These are phyloP conservation scores for Umbelopsis sp. DNA, from an alignment of 192 early-diverging fungal genomes.

Conservation along the genomic window DNA sequence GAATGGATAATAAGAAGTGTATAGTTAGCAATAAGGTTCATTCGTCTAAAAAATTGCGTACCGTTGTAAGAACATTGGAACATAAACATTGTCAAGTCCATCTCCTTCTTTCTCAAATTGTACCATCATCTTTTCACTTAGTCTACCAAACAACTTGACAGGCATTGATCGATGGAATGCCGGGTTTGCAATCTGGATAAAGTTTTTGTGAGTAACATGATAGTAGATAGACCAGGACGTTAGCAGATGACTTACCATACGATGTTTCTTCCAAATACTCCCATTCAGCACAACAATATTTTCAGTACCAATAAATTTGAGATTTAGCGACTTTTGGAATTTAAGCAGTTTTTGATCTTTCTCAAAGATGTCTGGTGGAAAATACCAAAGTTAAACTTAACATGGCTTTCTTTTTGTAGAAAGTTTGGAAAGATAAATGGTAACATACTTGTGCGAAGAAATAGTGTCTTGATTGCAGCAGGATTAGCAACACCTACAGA, in stretches of 20 bases:
- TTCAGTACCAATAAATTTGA: background rate
- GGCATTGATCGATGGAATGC: constrained; percentile 36
- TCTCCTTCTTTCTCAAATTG: background rate
- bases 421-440: background rate
- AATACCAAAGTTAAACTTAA: no score
- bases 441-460: background rate
- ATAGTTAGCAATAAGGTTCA: background rate
- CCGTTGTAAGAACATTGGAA: background rate
- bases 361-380: background rate
- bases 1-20: no score
- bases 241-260: constrained; percentile 33
- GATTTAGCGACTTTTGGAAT: background rate
- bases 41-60: background rate
- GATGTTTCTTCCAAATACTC: constrained; percentile 27
- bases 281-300: constrained; percentile 31
- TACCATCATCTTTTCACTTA: constrained; percentile 12
- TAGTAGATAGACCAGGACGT: no score
- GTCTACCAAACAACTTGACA: constrained; percentile 27
- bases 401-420: background rate
- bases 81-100: background rate
- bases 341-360: background rate
- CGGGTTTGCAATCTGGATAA: constrained; percentile 18
- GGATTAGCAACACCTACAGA: background rate
- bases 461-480: background rate
- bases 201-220: no score